Base-by-base conservation (phyloP, 2,329 filamentous ascomycete genomes). In the Ophiocordyceps camponoti-rufipedis region DNA sequence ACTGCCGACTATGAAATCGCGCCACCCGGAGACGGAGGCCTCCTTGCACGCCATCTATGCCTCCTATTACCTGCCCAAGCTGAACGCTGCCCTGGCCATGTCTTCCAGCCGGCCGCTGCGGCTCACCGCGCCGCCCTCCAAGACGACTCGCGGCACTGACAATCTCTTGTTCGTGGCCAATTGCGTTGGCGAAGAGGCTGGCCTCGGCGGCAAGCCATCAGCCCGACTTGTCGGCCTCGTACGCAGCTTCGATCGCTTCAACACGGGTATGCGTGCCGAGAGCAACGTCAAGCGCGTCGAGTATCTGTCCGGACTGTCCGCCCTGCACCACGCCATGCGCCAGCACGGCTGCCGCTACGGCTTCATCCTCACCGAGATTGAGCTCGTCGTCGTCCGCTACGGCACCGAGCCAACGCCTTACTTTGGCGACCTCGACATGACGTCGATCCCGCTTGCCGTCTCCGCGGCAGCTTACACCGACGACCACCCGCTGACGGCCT, bases 291-390 rank as follows among this genome's bases (percentile, higher is more conserved):
- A 87, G 64, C 82, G 84, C 48, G 85, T 94, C 47, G 80, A 89
- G 63, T 95, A 95, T 66, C 80, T 95, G 18, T 80, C 83, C 44
- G 85, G 85, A 1, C 76, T 96, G 5, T 74, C 87, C 0, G 85
- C 93, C 54, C 69, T 95, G 41, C 89, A 96, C 63, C 77, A 85
- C 58, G 80, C 81, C 57, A 94, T 95, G 86, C 86, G 89, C 61
- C 86, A 94, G 65, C 85, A 94, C 65, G 80, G 80, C 52, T 93
- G 85, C 59, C 80, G 89, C 48, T 96, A 95, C 62, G 89, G 89
- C 46, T 96, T 94, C 69, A 89, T 96, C 62, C 78, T 95, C 57
- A 95, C 86, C 1, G 89, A 95, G 65, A 94, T 94, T 54, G 89
- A 96, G 65, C 78, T 95, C 9, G 80, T 95, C 38, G 79, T 91